Conservation (phyloP, 2,329 filamentous ascomycete genomes). For the Tolypocladium nubicola region DNA sequence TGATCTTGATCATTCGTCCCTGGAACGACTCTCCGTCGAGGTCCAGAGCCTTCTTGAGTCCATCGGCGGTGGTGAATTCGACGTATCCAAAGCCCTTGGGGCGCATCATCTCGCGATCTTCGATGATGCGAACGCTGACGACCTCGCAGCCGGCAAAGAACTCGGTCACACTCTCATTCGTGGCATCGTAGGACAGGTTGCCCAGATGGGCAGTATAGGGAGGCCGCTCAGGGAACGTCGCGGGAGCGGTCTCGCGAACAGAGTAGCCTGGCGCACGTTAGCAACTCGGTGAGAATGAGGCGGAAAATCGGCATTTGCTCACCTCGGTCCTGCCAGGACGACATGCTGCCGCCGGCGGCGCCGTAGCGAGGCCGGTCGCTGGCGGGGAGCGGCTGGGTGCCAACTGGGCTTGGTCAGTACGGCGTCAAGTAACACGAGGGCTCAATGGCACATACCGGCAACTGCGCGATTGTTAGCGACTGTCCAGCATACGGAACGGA, state of each 20-base stretch:
- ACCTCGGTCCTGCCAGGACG: conserved; percentile 35
- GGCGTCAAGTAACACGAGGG: neutral
- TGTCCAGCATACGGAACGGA: conserved; percentile 4
- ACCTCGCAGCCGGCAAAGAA: conserved; percentile 82
- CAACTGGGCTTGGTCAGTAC: conserved; percentile 16
- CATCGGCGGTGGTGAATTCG: conserved; percentile 80
- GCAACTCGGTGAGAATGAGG: conserved; percentile 1
- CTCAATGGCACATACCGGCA: conserved; percentile 20
- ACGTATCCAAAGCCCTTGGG: conserved; percentile 98
- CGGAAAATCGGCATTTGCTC: conserved; percentile 8
- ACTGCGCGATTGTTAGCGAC: conserved; percentile 20
- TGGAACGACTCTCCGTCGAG: conserved; percentile 76
- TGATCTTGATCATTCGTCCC: conserved; percentile 82
- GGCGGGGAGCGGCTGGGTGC: conserved; percentile 46
- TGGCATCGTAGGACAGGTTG: conserved; percentile 93
- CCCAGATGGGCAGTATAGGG: conserved; percentile 94
- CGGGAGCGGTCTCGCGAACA: conserved; percentile 63
- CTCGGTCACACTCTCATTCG: conserved; percentile 67
- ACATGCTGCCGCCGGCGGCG: conserved; percentile 17
- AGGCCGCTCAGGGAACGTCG: conserved; percentile 70
- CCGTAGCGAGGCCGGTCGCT: conserved; percentile 31
- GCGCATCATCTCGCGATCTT: conserved; percentile 86
- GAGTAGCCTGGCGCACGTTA: conserved; percentile 37
- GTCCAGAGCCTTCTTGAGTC: conserved; percentile 80
- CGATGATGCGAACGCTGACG: conserved; percentile 87